These are phyloP conservation scores for Fusarium denticulatum DNA, from an alignment of 2,329 filamentous ascomycete genomes.

Conservation along the genomic window DNA sequence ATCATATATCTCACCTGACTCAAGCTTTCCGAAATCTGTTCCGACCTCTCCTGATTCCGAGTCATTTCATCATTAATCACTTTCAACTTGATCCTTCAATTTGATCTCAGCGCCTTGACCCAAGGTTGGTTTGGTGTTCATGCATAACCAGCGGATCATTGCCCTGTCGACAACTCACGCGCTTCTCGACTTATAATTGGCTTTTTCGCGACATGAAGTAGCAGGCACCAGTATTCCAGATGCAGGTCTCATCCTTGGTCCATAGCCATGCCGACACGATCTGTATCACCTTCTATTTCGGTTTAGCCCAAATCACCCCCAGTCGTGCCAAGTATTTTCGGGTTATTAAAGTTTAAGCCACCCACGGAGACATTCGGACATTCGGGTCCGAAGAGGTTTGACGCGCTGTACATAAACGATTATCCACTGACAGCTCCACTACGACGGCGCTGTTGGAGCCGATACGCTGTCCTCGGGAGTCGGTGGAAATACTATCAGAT, in stretches of 20 bases:
- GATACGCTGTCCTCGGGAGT: neutral
- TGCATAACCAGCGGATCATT: neutral
- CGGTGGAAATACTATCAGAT: neutral
- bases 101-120: neutral
- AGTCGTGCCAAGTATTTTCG: neutral
- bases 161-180: neutral
- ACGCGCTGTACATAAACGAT: neutral
- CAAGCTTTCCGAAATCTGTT: fast-evolving
- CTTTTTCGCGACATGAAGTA: neutral
- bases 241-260: neutral
- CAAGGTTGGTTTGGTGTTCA: neutral
- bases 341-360: neutral
- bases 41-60: neutral
- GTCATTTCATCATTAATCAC: neutral
- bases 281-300: neutral
- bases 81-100: neutral
- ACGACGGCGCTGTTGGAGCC: neutral
- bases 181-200: neutral
- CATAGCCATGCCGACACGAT: neutral
- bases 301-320: neutral
- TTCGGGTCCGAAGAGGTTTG: neutral
- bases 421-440: neutral
- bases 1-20: neutral
- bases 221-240: neutral
- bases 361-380: neutral